phyloP scores from a whole-genome alignment of 2,329 filamentous ascomycete species.

The Dothidotthia symphoricarpi region DNA sequence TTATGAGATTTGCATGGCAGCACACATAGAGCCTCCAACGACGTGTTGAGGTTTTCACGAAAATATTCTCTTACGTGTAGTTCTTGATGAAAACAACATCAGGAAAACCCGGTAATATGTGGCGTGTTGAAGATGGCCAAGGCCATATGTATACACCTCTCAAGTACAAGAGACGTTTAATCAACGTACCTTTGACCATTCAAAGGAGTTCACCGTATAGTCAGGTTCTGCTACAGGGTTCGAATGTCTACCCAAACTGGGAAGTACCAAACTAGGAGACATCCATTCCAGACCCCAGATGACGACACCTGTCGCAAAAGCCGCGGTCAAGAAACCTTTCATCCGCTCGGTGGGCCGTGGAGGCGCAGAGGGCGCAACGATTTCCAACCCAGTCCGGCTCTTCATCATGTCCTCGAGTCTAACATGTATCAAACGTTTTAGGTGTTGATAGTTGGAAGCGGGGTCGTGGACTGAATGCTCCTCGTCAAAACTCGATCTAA shows the following conservation, averaged over 20 bases:
- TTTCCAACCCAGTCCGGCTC: conserved; percentile 15
- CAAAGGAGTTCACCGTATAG: conserved; percentile 11
- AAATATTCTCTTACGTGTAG: too few species aligned
- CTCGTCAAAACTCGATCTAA: too few species aligned
- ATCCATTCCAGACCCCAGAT: conserved; percentile 19
- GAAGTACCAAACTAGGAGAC: conserved; percentile 15
- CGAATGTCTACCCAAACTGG: conserved; percentile 3
- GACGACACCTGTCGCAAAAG: conserved; percentile 17
- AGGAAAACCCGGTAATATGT: conserved; percentile 7
- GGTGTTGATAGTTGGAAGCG: too few species aligned
- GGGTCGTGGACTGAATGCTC: too few species aligned
- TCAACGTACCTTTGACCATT: conserved; percentile 27
- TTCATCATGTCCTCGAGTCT: conserved; percentile 21
- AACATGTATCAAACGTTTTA: too few species aligned
- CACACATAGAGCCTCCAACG: too few species aligned
- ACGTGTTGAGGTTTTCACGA: too few species aligned
- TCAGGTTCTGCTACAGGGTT: neutral
- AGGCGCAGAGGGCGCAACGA: conserved; percentile 8
- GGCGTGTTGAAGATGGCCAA: neutral
- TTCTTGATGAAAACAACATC: too few species aligned
- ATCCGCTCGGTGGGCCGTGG: conserved; percentile 4
- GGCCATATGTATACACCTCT: too few species aligned
- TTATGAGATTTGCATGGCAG: neutral
- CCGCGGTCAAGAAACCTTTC: conserved; percentile 14
- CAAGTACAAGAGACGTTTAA: neutral